Base-by-base conservation (phyloP, 768 basidiomycete species). In the Wakefieldia striispora region DNA sequence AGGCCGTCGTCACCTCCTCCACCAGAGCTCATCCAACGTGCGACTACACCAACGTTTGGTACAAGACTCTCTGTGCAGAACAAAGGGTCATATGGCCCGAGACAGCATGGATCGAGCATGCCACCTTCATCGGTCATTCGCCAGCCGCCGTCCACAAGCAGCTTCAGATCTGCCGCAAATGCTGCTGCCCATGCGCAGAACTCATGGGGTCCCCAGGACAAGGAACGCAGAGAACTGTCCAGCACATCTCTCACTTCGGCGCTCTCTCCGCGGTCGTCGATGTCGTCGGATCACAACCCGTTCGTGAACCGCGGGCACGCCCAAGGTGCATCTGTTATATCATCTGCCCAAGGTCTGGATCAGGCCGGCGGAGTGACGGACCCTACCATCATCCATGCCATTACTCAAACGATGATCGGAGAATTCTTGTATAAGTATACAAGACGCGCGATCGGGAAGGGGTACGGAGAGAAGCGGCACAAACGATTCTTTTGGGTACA, bases 401-500 rank as follows among this genome's bases (percentile, higher is more conserved):
- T 98, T 59, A 99, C 97, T 14, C 95, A 98, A 75, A 97, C 95
- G 20, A 99, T 99, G 97, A 98, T 98, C 57, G 95, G 97, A 43
- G 95, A 98, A 75, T 97, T 94, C 71, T 69, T 99, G 73, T 91
- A 90, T 80, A 98, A 98, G 76, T 97, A 99, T 71, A 97, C 95
- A 9, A 79, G 95, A 44, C 80, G 83, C 49, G 72, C 89, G 16
- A 82, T 98, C 61, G 92, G 94, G 20, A 95, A 90, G 69, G 94
- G 92, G 12, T 81, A 93, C 65, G 91, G 91, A 19, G 88, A 92
- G 66, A 85, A 82, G 66, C 75, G 95, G 44, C 97, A 99, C 70
- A 86, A 83, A 67, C 79, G 97, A 33, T 99, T 94, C 83, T 97
- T 98, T 79, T 99, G 97, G 97, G 86, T 99, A n/a, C 95, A 98